Evolutionary conservation across 148 eudicot genomes (phyloP), one percentile per base, ranked within the genome.

Genomic region (Rheum nobile): DNA sequence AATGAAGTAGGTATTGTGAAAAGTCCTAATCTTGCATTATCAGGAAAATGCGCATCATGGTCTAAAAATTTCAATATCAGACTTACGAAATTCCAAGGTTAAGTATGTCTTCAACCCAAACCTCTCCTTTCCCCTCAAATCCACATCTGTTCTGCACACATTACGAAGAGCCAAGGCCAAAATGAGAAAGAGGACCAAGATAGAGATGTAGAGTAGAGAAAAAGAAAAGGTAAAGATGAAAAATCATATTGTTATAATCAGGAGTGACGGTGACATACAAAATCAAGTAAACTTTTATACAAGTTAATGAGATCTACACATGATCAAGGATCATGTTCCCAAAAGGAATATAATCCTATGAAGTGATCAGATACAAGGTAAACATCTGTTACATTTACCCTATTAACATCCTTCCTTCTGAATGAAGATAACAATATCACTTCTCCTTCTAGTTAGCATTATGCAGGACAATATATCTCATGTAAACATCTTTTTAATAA

Each of bases 81-180:
- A 84, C 99, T 91, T 87, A 95, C 99, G 92, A 95, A 75, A 95
- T 80, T 68, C 99, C 99, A 82, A 92, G 93, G 79, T 95, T 95
- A 50, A 95, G 92, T 80, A 92, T 88, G 82, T 86, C 87, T 75
- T 88, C 83, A 55, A 90, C 97, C 99, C 99, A 95, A 77, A 95
- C 90, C 76, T 90, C 99, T 48, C 97, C 97, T 86, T 82, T 95
- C 67, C 87, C 93, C 83, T 91, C 96, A 80, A 95, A 95, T 82
- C 96, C 97, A 84, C 97, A 91, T 80, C 99, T 91, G 75, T 90
- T 95, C 99, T 95, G 96, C 77, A 81, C 44, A 82, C 65, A 34
- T 35, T 44, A 75, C 59, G 42, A 67, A 43, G 34, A 74, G 55
- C 11, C 42, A 73, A 67, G 55, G 47, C 16, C 16, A 41, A 77